A percentile compares a stretch with the other conserved stretches of the same genome.
These are phyloP conservation scores for Trichoderma endophyticum DNA, from an alignment of 2,329 filamentous ascomycete genomes.

Conservation along the genomic window DNA sequence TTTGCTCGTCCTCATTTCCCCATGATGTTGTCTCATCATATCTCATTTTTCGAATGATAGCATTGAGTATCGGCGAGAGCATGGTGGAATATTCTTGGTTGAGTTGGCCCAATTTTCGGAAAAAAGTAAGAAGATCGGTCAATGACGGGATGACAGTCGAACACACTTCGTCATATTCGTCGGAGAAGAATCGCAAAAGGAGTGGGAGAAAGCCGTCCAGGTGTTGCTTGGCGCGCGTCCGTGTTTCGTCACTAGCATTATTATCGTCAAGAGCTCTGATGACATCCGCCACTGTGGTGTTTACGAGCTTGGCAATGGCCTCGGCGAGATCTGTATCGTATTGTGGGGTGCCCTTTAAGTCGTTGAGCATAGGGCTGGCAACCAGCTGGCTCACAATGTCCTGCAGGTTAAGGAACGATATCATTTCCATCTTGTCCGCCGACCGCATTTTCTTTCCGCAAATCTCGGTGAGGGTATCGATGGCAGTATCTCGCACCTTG, in stretches of 20 bases:
- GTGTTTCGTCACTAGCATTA: conserved; percentile 59
- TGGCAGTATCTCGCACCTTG: conserved; percentile 82
- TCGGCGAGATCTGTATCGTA: conserved; percentile 97
- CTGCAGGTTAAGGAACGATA: conserved; percentile 82
- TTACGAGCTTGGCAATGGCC: conserved; percentile 91
- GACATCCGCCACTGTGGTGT: conserved; percentile 82
- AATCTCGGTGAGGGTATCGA: conserved; percentile 93
- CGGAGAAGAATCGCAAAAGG: conserved; percentile 89
- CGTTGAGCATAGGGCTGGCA: conserved; percentile 73
- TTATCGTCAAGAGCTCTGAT: conserved; percentile 77
- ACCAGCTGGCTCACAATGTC: conserved; percentile 84
- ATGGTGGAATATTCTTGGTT: conserved; percentile 74
- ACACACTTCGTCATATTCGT: conserved; percentile 98
- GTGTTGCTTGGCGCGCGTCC: conserved; percentile 73
- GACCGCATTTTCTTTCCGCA: conserved; percentile 98
- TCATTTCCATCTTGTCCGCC: conserved; percentile 89
- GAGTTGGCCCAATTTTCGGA: conserved; percentile 76
- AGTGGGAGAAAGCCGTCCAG: conserved; percentile 82
- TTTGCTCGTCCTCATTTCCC: conserved; percentile 92
- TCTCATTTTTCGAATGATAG: conserved; percentile 93
- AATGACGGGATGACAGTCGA: conserved; percentile 91
- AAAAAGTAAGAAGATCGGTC: conserved; percentile 85
- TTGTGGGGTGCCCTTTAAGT: conserved; percentile 73
- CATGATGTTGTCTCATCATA: conserved; percentile 93
- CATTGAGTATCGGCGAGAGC: conserved; percentile 82